phyloP scores from a whole-genome alignment of 129 eudicot species.

The Scalesia atractyloides region DNA sequence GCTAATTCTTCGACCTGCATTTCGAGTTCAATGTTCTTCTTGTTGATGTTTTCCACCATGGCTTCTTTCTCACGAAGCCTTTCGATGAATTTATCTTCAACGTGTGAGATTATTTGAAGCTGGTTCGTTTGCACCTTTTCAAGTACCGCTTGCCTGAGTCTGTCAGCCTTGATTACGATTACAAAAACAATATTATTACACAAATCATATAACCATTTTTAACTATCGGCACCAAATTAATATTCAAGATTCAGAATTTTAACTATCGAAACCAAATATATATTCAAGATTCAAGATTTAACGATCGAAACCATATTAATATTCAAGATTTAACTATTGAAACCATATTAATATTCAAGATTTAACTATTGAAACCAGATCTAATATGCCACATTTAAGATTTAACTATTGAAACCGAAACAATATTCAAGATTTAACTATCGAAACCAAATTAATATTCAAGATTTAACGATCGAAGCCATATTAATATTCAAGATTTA shows the following conservation, averaged over 20 bases:
- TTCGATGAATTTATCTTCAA: slow-evolving; percentile 61
- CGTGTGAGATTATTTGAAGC: slow-evolving; percentile 57
- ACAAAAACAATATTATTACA: background rate
- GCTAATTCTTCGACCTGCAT: slow-evolving; percentile 62
- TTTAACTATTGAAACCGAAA: no score
- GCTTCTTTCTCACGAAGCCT: slow-evolving; percentile 73
- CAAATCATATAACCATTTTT: background rate
- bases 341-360: no score
- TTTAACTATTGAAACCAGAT: background rate
- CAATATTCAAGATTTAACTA: background rate
- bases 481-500: background rate
- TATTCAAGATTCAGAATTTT: background rate
- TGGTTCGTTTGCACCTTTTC: slow-evolving; percentile 75
- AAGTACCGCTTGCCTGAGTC: slow-evolving; percentile 59
- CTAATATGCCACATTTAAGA: background rate
- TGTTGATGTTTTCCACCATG: slow-evolving; percentile 62
- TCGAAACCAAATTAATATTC: background rate
- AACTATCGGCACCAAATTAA: background rate
- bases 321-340: background rate
- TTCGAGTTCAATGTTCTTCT: slow-evolving; percentile 73
- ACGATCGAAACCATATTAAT: background rate
- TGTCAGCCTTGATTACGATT: slow-evolving; percentile 54
- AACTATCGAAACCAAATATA: no score
- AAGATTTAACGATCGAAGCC: background rate
- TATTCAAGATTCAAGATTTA: no score